These are phyloP conservation scores for Tetradesmus lagerheimii DNA, from an alignment of 139 green algal species.

Conservation along the genomic window DNA sequence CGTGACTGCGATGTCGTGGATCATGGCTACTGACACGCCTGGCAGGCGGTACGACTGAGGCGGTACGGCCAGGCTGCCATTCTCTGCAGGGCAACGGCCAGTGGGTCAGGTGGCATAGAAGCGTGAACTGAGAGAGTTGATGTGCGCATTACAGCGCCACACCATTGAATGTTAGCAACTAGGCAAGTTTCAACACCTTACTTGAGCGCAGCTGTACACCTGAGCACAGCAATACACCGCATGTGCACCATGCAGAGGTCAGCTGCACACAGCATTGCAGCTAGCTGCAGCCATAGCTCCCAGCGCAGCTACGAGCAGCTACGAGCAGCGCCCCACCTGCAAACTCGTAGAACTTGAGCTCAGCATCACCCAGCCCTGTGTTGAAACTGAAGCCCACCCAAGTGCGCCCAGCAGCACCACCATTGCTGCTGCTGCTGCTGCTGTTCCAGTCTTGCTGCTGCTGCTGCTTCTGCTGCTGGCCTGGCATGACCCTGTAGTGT, in stretches of 20 bases:
- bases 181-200: no score
- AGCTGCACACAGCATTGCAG: not conserved
- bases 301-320: not conserved
- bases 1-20: constrained; percentile 71
- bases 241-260: no score
- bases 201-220: no score
- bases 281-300: not conserved
- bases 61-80: not conserved
- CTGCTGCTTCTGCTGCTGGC: constrained; percentile 20
- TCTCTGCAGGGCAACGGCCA: not conserved
- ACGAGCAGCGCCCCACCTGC: constrained; percentile 8
- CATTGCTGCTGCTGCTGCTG: constrained; percentile 7
- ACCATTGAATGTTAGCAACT: no score
- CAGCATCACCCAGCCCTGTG: constrained; percentile 24
- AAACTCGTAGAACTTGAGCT: constrained; percentile 52
- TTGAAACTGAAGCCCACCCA: constrained; percentile 47
- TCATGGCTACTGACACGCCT: constrained; percentile 52
- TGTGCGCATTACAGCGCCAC: no score
- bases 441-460: constrained; percentile 19
- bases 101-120: not conserved
- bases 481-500: constrained; percentile 60
- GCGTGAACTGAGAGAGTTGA: no score
- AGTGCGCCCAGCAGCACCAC: not conserved
- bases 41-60: not conserved
- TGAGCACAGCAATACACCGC: no score